phyloP scores from a whole-genome alignment of 768 basidiomycete species.

The Suillus weaverae region DNA sequence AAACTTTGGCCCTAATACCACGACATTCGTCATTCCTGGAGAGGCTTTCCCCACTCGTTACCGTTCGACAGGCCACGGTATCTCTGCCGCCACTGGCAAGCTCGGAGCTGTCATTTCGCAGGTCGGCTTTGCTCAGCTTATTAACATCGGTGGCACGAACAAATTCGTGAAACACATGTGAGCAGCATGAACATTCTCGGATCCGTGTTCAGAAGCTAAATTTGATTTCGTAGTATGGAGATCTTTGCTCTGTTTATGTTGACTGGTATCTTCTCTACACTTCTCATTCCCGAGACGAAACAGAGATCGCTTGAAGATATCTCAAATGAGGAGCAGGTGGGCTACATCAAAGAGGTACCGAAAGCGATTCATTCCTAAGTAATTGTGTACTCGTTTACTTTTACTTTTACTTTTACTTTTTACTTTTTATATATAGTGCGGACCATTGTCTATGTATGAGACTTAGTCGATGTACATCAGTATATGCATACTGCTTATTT shows the following conservation, averaged over 20 bases:
- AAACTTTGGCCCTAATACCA: slow-evolving; percentile 83
- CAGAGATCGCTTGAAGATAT: slow-evolving; percentile 63
- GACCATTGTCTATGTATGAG: neutral
- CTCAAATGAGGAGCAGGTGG: slow-evolving; percentile 68
- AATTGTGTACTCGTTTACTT: neutral
- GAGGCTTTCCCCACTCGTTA: slow-evolving; percentile 89
- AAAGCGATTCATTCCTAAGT: neutral
- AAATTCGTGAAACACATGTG: slow-evolving; percentile 69
- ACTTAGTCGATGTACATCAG: neutral
- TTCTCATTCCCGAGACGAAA: slow-evolving; percentile 81
- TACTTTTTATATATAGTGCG: neutral
- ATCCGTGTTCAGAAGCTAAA: slow-evolving; percentile 10
- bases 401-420: neutral
- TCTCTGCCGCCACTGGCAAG: slow-evolving; percentile 82
- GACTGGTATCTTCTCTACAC: slow-evolving; percentile 78
- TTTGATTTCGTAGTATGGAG: slow-evolving; percentile 49
- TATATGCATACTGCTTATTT: neutral
- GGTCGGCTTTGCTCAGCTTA: slow-evolving; percentile 69
- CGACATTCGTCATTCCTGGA: slow-evolving; percentile 79
- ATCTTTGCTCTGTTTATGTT: slow-evolving; percentile 88
- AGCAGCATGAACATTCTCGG: slow-evolving; percentile 24
- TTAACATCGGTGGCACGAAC: slow-evolving; percentile 67
- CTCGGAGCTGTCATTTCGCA: slow-evolving; percentile 81
- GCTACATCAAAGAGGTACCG: slow-evolving; percentile 42
- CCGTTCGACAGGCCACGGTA: slow-evolving; percentile 82